Evolutionary conservation across 768 basidiomycete genomes (phyloP).

Genomic region (Harrya chromipes): DNA sequence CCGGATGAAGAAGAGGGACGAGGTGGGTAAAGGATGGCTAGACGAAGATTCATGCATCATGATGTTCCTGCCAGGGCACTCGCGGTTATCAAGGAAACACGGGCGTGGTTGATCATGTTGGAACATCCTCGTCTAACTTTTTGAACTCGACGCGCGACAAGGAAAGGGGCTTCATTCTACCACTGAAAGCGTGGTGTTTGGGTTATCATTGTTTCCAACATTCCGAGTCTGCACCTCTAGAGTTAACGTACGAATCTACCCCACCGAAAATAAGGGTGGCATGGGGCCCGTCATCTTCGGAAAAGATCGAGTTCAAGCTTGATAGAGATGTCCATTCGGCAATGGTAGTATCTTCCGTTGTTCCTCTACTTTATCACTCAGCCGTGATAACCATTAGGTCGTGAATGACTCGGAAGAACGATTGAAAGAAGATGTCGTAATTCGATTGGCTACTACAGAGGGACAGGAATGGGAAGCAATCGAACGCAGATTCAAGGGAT

Average conservation of each 20-base stretch:
- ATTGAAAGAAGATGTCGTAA: conserved; percentile 18
- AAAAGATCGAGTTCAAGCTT: conserved; percentile 15
- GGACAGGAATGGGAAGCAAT: conserved; percentile 3
- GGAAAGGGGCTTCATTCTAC: conserved; percentile 9
- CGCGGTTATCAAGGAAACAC: background rate
- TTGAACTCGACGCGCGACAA: conserved; percentile 13
- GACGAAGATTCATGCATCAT: conserved; percentile 3
- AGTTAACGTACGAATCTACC: conserved; percentile 12
- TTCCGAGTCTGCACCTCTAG: conserved; percentile 8
- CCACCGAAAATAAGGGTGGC: conserved; percentile 9
- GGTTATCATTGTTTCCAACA: conserved; percentile 19
- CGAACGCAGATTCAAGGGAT: conserved; percentile 17
- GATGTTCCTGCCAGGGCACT: conserved; percentile 4
- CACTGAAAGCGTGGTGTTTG: conserved; percentile 28
- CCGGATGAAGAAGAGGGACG: conserved; percentile 26
- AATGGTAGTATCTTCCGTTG: conserved; percentile 11
- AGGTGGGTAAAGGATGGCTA: conserved; percentile 17
- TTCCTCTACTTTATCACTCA: background rate
- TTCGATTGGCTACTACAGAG: conserved; percentile 16
- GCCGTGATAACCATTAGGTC: conserved; percentile 12
- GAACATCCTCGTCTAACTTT: conserved; percentile 29
- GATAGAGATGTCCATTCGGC: conserved; percentile 10
- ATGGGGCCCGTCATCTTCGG: conserved; percentile 7
- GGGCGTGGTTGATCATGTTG: conserved; percentile 15
- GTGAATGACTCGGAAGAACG: conserved; percentile 14